Evolutionary conservation across 208 protist species (phyloP), one percentile per base, ranked within the genome.

Genomic region (Crithidia bombi): DNA sequence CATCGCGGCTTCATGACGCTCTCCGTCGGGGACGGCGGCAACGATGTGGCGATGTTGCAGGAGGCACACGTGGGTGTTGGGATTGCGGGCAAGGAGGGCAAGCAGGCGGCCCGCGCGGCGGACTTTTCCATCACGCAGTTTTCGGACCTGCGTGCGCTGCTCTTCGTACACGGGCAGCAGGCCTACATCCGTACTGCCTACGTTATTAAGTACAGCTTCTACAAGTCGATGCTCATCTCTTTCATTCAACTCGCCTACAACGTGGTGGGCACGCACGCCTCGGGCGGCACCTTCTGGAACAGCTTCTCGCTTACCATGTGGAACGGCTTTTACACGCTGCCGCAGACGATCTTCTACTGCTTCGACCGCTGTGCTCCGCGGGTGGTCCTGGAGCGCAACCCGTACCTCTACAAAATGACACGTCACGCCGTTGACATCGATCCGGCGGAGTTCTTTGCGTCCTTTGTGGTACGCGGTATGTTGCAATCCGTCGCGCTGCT

Each of bases 161-260:
- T 99, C 19, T 93, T 99, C 54, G 87, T 98, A 33, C 98, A 99
- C 69, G 98, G 98, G 3, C 87, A 96, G 51, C 95, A 96, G 62
- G 93, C 93, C 3, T 98, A 98, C 67, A 69, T 71, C 0, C 84
- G 98, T 43, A 97, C 91, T 0, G 90, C 92, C 0, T 97, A 94
- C 69, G 81, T 98, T 2, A 97, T 98, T 52, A 96, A 98, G 72
- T 99, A 99, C 82, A 98, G 93, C 55, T 99, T 99, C 67, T 99
- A 99, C 71, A 99, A 99, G 75, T 98, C 95, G 41, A 95, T 98
- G 83, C 83, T 98, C 30, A 87, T 98, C 36, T 82, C 85, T 43
- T 97, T 98, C 38, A 89, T 97, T 39, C 97, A 98, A 73, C 68
- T 98, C 21, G 80, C 84, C 15, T 98, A 88, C 77, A 97, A 94